These are phyloP conservation scores for Fomitopsis betulina DNA, from an alignment of 1,284 basidiomycete species.

Conservation along the genomic window DNA sequence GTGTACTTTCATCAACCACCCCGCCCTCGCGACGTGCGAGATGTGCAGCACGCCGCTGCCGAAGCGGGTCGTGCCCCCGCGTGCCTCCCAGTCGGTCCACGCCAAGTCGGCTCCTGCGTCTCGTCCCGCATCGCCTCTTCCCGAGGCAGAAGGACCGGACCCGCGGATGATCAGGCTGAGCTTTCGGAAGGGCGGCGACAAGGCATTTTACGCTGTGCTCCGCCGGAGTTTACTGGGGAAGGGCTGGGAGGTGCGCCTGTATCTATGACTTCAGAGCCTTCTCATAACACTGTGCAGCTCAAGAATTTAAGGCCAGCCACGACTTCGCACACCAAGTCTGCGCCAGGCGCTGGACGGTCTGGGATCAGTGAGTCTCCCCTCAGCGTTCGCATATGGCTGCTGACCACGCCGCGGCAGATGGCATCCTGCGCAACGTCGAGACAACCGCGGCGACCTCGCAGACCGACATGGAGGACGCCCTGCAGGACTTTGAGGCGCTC, in stretches of 20 bases:
- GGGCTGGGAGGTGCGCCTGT: slow-evolving; percentile 70
- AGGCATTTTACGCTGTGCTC: slow-evolving; percentile 76
- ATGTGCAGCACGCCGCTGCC: slow-evolving; percentile 77
- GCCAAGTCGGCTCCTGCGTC: slow-evolving; percentile 61
- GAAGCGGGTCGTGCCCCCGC: slow-evolving; percentile 24
- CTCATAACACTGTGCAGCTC: neutral
- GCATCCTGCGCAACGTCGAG: slow-evolving; percentile 74
- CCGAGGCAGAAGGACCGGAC: slow-evolving; percentile 18
- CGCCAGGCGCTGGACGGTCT: slow-evolving; percentile 26
- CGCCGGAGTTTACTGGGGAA: slow-evolving; percentile 75
- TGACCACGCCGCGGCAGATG: slow-evolving; percentile 43
- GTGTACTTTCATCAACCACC: slow-evolving; percentile 93
- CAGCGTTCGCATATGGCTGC: neutral
- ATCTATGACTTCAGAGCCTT: neutral
- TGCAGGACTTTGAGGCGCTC: slow-evolving; percentile 87
- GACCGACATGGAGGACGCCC: slow-evolving; percentile 71
- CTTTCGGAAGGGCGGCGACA: slow-evolving; percentile 90
- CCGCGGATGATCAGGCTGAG: slow-evolving; percentile 64
- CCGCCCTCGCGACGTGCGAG: slow-evolving; percentile 75
- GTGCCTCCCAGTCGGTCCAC: slow-evolving; percentile 16
- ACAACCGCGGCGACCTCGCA: slow-evolving; percentile 61
- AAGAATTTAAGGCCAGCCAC: neutral
- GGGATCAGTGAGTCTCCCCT: slow-evolving; percentile 46
- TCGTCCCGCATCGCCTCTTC: slow-evolving; percentile 48
- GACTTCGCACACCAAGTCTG: neutral